Conservation (phyloP, 2,329 filamentous ascomycete genomes). For the Cladorrhinum sp. region DNA sequence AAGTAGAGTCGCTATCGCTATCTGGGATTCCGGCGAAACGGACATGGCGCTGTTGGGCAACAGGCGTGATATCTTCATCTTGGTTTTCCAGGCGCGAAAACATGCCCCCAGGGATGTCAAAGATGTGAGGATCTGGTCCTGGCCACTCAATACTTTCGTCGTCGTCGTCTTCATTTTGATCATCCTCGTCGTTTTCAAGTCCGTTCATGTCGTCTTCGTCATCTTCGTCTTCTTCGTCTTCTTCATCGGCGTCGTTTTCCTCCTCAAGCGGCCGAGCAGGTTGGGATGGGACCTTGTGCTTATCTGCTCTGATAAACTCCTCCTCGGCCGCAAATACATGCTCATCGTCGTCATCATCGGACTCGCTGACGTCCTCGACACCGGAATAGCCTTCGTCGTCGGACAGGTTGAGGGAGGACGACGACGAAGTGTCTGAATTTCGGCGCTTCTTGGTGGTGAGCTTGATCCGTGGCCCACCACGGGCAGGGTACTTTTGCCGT, state of each 20-base stretch:
- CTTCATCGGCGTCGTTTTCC: slow-evolving; percentile 38
- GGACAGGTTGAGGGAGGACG: slow-evolving; percentile 57
- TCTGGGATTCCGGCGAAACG: slow-evolving; percentile 65
- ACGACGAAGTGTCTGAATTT: slow-evolving; percentile 43
- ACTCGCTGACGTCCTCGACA: slow-evolving; percentile 76
- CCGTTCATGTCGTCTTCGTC: slow-evolving; percentile 41
- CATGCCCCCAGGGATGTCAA: slow-evolving; percentile 28
- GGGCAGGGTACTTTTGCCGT: slow-evolving; percentile 43
- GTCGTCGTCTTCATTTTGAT: slow-evolving; percentile 48
- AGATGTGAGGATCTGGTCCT: neutral
- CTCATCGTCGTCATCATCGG: slow-evolving; percentile 73
- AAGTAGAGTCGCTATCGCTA: slow-evolving; percentile 64
- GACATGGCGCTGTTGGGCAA: slow-evolving; percentile 62
- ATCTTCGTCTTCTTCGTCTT: slow-evolving; percentile 38
- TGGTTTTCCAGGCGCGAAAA: slow-evolving; percentile 20
- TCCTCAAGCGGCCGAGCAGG: slow-evolving; percentile 52
- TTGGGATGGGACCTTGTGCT: slow-evolving; percentile 37
- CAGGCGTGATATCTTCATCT: slow-evolving; percentile 27
- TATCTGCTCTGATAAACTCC: slow-evolving; percentile 54
- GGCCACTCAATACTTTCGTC: slow-evolving; percentile 19
- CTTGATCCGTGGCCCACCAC: slow-evolving; percentile 32
- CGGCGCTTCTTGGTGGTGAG: slow-evolving; percentile 48
- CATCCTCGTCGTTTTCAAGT: slow-evolving; percentile 51
- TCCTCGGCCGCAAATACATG: slow-evolving; percentile 77
- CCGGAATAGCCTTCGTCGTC: slow-evolving; percentile 71